Evolutionary conservation across 1,139 yeast genomes (phyloP).

Genomic region (Pichia sp.): DNA sequence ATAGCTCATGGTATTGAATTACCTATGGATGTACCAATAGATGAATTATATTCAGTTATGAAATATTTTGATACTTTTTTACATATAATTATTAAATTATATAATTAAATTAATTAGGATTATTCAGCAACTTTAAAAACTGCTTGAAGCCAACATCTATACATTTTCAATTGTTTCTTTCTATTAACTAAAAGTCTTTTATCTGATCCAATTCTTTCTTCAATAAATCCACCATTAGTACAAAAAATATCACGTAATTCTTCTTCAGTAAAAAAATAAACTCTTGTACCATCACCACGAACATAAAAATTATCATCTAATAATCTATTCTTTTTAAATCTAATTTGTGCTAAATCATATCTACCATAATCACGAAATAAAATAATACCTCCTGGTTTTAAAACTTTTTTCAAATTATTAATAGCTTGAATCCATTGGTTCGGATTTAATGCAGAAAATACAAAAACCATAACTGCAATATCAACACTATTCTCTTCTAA

Average conservation of each 20-base stretch:
- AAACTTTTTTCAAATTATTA: constrained; percentile 55
- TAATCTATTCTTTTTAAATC: constrained; percentile 84
- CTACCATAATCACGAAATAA: constrained; percentile 93
- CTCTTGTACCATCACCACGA: constrained; percentile 97
- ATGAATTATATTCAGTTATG: constrained; percentile 49
- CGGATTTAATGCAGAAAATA: constrained; percentile 88
- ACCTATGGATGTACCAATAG: constrained; percentile 41
- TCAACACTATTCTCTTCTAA: constrained; percentile 80
- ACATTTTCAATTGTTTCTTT: constrained; percentile 89
- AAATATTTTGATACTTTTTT: constrained; percentile 71
- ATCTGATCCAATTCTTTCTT: constrained; percentile 79
- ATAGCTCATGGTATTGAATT: constrained; percentile 54
- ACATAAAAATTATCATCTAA: constrained; percentile 91
- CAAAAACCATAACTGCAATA: constrained; percentile 87
- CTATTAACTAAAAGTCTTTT: constrained; percentile 86
- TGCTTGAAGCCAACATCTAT: constrained; percentile 94
- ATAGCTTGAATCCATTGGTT: constrained; percentile 85
- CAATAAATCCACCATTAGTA: constrained; percentile 43
- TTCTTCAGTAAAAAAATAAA: constrained; percentile 92
- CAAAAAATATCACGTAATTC: constrained; percentile 76
- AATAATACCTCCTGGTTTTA: constrained; percentile 90
- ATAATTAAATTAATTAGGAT: constrained; percentile 6
- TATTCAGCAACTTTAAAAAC: constrained; percentile 46
- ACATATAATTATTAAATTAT: constrained; percentile 48
- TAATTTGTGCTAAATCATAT: constrained; percentile 89